Evolutionary conservation across 805 yeast species (phyloP).

Genomic region (Kazachstania taianensis): DNA sequence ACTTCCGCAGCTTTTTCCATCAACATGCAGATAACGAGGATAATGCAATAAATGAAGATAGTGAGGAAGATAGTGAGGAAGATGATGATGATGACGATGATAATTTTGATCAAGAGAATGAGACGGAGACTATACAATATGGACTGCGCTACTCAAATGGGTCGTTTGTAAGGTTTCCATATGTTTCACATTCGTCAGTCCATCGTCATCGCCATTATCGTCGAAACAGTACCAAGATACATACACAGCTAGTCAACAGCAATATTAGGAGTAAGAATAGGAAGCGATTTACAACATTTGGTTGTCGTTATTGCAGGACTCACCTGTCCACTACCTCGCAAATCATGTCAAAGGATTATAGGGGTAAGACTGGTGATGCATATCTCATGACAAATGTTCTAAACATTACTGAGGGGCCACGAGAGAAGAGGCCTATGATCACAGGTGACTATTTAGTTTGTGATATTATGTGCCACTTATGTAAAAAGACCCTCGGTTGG

Average conservation of each 20-base stretch:
- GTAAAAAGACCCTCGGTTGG: conserved; percentile 54
- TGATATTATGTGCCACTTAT: conserved; percentile 47
- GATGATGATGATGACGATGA: background rate
- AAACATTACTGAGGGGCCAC: conserved; percentile 32
- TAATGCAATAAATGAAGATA: background rate
- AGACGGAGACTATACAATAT: background rate
- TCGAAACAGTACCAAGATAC: too few species aligned
- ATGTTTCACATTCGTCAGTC: background rate
- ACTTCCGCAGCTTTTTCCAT: background rate
- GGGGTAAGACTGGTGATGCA: conserved; percentile 51
- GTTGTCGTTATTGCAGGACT: conserved; percentile 26
- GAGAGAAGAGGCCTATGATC: conserved; percentile 40
- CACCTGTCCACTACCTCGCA: conserved; percentile 25
- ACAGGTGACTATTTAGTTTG: conserved; percentile 53
- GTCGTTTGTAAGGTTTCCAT: background rate
- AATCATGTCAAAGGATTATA: conserved; percentile 34
- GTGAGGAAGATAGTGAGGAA: background rate
- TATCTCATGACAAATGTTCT: conserved; percentile 42
- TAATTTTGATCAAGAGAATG: background rate
- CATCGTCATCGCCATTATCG: background rate
- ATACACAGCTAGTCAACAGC: too few species aligned
- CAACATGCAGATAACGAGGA: background rate
- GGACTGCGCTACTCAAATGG: background rate
- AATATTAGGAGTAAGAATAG: background rate
- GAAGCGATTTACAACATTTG: conserved; percentile 20